A percentile compares a stretch with the other conserved stretches of the same genome.
These are phyloP conservation scores for Pseudogymnoascus sp. DNA, from an alignment of 2,329 filamentous ascomycete genomes.

Conservation along the genomic window DNA sequence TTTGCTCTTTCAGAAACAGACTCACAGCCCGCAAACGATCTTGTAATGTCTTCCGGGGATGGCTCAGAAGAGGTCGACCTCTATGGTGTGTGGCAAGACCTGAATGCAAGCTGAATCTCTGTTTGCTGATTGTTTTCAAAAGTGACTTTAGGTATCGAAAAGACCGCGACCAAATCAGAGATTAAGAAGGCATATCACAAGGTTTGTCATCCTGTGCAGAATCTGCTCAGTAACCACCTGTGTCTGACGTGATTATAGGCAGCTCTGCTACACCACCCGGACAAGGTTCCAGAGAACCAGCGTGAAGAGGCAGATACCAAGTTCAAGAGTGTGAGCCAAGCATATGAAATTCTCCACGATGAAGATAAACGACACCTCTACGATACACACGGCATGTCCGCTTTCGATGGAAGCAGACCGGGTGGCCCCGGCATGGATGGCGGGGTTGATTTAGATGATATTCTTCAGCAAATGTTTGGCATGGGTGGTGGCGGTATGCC, in stretches of 20 bases:
- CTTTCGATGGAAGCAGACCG: slow-evolving; percentile 73
- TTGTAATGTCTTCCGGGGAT: slow-evolving; percentile 27
- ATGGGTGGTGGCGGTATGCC: slow-evolving; percentile 52
- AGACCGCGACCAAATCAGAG: slow-evolving; percentile 66
- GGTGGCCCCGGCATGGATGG: slow-evolving; percentile 53
- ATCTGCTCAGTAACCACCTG: slow-evolving; percentile 9
- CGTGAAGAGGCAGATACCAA: slow-evolving; percentile 79
- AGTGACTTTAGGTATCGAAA: slow-evolving; percentile 72
- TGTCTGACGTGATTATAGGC: slow-evolving; percentile 47
- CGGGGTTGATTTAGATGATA: slow-evolving; percentile 85
- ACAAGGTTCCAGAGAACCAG: slow-evolving; percentile 86
- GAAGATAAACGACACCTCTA: slow-evolving; percentile 89
- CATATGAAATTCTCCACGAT: slow-evolving; percentile 96
- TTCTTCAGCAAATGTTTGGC: slow-evolving; percentile 87
- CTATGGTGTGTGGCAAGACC: slow-evolving; percentile 34
- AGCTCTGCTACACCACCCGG: slow-evolving; percentile 82
- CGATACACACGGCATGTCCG: slow-evolving; percentile 91
- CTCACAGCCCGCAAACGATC: background rate
- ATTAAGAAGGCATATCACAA: slow-evolving; percentile 97
- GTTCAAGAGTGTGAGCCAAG: slow-evolving; percentile 89
- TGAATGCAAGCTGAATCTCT: background rate
- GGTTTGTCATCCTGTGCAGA: slow-evolving; percentile 43
- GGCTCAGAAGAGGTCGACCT: slow-evolving; percentile 46
- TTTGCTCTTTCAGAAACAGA: background rate
- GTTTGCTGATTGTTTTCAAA: slow-evolving; percentile 37